Percentiles rank a stretch among this genome's conserved stretches.
Evolutionary conservation across 306 rosid genomes (phyloP).

Genomic region (Vigna reflexopilosa): DNA sequence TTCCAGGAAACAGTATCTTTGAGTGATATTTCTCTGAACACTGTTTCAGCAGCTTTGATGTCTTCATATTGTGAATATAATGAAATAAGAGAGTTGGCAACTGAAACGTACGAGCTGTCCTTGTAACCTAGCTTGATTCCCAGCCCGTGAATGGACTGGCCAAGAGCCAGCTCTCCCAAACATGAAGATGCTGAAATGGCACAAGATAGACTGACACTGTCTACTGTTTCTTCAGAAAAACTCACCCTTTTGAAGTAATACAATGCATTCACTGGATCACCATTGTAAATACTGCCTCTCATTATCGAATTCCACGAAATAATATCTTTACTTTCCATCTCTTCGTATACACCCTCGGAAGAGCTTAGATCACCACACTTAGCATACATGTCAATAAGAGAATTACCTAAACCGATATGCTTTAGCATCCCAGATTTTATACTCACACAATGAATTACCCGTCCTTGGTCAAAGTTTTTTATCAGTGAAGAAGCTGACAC

Average conservation of each 20-base stretch:
- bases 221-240: constrained; percentile 47
- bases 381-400: constrained; percentile 62
- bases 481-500: constrained; percentile 47
- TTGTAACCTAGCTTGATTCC: constrained; percentile 60
- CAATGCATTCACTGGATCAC: constrained; percentile 47
- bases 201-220: constrained; percentile 54
- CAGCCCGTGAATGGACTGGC: constrained; percentile 51
- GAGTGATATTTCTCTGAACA: constrained; percentile 51
- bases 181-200: constrained; percentile 55
- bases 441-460: constrained; percentile 55
- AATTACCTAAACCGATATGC: constrained; percentile 53
- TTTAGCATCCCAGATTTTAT: constrained; percentile 59
- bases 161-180: constrained; percentile 51
- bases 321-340: constrained; percentile 52
- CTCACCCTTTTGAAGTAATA: constrained; percentile 51
- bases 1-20: constrained; percentile 63
- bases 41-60: constrained; percentile 47
- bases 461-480: constrained; percentile 54
- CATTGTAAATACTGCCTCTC: constrained; percentile 57
- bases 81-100: constrained; percentile 66
- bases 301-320: constrained; percentile 68
- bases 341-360: constrained; percentile 50
- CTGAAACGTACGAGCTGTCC: constrained; percentile 49
- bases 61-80: constrained; percentile 55
- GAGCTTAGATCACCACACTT: constrained; percentile 54